Evolutionary conservation across 2,329 filamentous ascomycete genomes (phyloP).

Genomic region (Cladosporium colombiae): DNA sequence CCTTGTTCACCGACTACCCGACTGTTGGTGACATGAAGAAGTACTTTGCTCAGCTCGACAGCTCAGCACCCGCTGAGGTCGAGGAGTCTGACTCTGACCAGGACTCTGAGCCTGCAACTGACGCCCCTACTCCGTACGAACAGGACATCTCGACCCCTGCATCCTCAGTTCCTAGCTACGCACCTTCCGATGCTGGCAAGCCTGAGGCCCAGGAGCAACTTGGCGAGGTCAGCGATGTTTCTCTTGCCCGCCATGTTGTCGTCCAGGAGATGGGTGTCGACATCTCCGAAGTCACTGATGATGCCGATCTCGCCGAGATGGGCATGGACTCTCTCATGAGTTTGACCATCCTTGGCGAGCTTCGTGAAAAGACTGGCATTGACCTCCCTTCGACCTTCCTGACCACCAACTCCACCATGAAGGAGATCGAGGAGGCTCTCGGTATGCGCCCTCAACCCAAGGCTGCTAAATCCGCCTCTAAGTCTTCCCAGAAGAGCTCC

Average conservation of each 20-base stretch:
- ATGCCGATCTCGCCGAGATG: conserved; percentile 62
- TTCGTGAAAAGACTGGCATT: conserved; percentile 53
- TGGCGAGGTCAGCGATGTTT: conserved; percentile 43
- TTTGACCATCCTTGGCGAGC: conserved; percentile 52
- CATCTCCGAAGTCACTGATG: conserved; percentile 54
- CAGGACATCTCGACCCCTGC: conserved; percentile 49
- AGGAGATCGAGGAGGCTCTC: conserved; percentile 65
- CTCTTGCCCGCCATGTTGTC: conserved; percentile 51
- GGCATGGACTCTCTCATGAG: conserved; percentile 58
- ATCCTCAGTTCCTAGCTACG: conserved; percentile 49
- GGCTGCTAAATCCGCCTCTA: conserved; percentile 33
- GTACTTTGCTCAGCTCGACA: conserved; percentile 53
- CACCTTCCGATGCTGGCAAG: conserved; percentile 45
- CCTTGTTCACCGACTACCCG: conserved; percentile 61
- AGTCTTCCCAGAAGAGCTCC: conserved; percentile 34
- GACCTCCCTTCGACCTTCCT: conserved; percentile 58
- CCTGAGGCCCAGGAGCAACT: conserved; percentile 38
- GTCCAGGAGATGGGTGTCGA: conserved; percentile 67
- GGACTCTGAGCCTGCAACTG: conserved; percentile 45
- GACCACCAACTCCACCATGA: conserved; percentile 61
- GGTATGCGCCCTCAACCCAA: conserved; percentile 53
- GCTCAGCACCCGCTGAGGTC: conserved; percentile 32
- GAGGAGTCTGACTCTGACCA: conserved; percentile 41
- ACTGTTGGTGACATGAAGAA: conserved; percentile 63
- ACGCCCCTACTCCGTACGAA: conserved; percentile 46